These are phyloP conservation scores for Pythium coloratum DNA, from an alignment of 352 stramenopile species.

Conservation along the genomic window DNA sequence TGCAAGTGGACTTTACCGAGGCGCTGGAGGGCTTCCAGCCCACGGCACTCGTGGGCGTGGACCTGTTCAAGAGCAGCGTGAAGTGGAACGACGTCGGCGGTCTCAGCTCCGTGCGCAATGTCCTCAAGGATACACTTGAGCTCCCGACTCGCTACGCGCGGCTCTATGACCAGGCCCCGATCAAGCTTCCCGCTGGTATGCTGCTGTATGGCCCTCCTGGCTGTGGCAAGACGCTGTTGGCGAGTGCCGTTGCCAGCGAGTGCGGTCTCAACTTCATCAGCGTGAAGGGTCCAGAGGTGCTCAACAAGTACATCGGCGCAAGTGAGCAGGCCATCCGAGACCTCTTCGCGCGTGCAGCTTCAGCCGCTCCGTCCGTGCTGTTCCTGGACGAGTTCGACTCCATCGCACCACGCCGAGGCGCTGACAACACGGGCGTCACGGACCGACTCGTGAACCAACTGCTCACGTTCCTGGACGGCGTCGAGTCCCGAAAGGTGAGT, in stretches of 20 bases:
- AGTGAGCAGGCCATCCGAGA: slow-evolving; percentile 90
- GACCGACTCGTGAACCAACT: slow-evolving; percentile 98
- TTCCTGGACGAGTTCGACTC: slow-evolving; percentile 95
- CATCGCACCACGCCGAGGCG: slow-evolving; percentile 92
- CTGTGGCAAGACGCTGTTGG: slow-evolving; percentile 89
- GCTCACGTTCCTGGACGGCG: slow-evolving; percentile 97
- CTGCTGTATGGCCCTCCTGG: slow-evolving; percentile 90
- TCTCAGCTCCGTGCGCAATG: slow-evolving; percentile 71
- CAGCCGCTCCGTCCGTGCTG: slow-evolving; percentile 74
- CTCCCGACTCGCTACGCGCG: slow-evolving; percentile 78
- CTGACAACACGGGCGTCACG: slow-evolving; percentile 94
- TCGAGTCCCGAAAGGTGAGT: slow-evolving; percentile 86
- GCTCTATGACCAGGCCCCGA: slow-evolving; percentile 78
- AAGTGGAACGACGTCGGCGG: slow-evolving; percentile 89
- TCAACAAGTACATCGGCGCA: slow-evolving; percentile 91
- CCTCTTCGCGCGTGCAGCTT: slow-evolving; percentile 75
- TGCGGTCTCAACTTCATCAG: slow-evolving; percentile 90
- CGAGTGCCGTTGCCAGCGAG: slow-evolving; percentile 86
- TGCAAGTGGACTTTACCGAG: slow-evolving; percentile 72
- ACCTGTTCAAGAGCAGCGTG: slow-evolving; percentile 85
- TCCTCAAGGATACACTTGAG: slow-evolving; percentile 89
- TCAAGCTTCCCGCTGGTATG: slow-evolving; percentile 84
- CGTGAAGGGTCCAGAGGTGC: slow-evolving; percentile 88
- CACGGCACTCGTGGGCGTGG: slow-evolving; percentile 73
- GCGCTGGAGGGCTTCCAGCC: slow-evolving; percentile 80